A percentile compares a stretch with the other conserved stretches of the same genome.
Conservation (phyloP, 371 early-diverging fungal species). For the Entomophthora muscae region DNA sequence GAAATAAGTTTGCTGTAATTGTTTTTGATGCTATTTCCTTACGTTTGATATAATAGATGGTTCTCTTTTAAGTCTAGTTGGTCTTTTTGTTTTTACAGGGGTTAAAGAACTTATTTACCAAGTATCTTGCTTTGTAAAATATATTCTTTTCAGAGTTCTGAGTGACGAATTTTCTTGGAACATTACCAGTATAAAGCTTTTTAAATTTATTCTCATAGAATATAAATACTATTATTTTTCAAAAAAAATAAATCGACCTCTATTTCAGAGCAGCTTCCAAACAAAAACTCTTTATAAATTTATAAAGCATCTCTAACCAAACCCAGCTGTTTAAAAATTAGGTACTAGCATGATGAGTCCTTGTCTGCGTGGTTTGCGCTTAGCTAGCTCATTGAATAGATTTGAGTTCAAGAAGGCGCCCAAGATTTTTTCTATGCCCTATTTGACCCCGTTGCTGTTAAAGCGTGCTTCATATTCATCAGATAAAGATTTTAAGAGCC, state of each 20-base stretch:
- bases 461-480: neutral
- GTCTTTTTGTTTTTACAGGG: neutral
- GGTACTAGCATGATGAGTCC: neutral
- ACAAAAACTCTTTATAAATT: too few relatives aligned
- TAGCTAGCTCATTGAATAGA: neutral
- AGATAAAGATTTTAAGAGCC: neutral
- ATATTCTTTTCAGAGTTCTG: neutral
- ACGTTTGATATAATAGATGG: neutral
- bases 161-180: neutral
- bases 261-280: neutral
- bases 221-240: neutral
- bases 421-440: neutral
- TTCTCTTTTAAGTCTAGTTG: neutral
- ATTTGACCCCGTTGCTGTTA: neutral
- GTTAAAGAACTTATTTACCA: neutral
- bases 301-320: neutral
- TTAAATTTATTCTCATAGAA: neutral
- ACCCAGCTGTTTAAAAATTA: neutral
- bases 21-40: neutral
- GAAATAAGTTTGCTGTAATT: neutral
- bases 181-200: neutral
- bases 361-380: neutral
- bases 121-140: neutral
- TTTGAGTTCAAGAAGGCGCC: neutral
- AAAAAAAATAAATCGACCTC: neutral